Percentiles rank a stretch among this genome's conserved stretches.
Evolutionary conservation across 2,329 filamentous ascomycete genomes (phyloP).

Genomic region (Elsinoe arachidis): DNA sequence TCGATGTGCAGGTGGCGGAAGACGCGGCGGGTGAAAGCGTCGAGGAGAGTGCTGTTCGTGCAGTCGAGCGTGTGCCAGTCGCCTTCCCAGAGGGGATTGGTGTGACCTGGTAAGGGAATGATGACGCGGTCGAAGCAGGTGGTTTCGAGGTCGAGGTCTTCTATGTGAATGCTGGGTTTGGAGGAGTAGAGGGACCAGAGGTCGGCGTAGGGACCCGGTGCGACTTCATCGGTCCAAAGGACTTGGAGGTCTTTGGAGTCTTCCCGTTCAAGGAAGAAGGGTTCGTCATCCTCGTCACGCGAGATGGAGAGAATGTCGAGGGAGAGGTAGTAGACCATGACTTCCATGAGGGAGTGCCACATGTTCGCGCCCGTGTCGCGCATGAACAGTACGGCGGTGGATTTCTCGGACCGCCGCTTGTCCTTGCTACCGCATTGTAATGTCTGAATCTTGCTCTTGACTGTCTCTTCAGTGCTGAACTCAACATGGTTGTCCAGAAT

Average conservation of each 20-base stretch:
- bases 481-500: conserved; percentile 12
- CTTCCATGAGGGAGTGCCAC: conserved; percentile 14
- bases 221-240: conserved; percentile 12
- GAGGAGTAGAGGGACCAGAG: conserved; percentile 10
- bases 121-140: conserved; percentile 13
- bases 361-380: conserved; percentile 13
- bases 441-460: conserved; percentile 3
- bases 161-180: conserved; percentile 13
- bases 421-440: conserved; percentile 12
- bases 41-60: conserved; percentile 10
- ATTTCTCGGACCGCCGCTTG: conserved; percentile 9
- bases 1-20: conserved; percentile 11
- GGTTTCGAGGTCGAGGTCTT: conserved; percentile 10
- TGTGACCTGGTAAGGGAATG: conserved; percentile 10
- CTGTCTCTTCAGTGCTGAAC: conserved; percentile 7
- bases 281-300: conserved; percentile 2
- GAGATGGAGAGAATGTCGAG: conserved; percentile 13
- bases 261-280: conserved; percentile 4
- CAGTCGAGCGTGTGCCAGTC: conserved; percentile 13
- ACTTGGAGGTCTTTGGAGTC: conserved; percentile 13
- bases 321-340: conserved; percentile 12
- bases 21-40: conserved; percentile 11
- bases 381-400: conserved; percentile 13
- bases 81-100: conserved; percentile 14
- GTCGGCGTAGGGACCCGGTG: conserved; percentile 9